A percentile compares a stretch with the other conserved stretches of the same genome.
phyloP scores from a whole-genome alignment of 2,329 filamentous ascomycete species.

The Macrophomina tecta region DNA sequence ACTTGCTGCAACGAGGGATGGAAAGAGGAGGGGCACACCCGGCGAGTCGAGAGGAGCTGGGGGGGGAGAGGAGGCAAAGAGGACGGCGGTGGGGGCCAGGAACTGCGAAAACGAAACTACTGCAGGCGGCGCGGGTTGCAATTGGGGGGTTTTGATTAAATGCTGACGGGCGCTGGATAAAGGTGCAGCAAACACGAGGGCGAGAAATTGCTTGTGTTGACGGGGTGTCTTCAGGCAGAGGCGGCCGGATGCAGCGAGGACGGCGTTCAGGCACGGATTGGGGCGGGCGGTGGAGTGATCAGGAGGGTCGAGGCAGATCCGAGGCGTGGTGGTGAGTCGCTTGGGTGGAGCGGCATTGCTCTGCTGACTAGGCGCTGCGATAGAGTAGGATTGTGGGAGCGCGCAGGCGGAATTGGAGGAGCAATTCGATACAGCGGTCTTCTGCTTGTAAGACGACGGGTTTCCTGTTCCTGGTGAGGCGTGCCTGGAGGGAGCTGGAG shows the following conservation, averaged over 20 bases:
- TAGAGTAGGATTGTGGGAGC: background rate
- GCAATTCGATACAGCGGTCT: background rate
- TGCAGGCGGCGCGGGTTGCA: background rate
- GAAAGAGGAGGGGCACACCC: too few species aligned
- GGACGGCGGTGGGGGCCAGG: background rate
- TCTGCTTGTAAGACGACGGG: background rate
- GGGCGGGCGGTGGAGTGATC: constrained; percentile 6
- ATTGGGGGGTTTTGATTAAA: constrained; percentile 12
- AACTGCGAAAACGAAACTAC: background rate
- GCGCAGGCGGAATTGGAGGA: background rate
- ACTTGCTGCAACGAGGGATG: background rate
- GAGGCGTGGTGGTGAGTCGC: background rate
- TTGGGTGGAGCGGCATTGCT: too few species aligned
- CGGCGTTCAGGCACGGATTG: background rate
- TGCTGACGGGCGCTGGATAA: constrained; percentile 24
- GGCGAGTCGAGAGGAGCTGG: too few species aligned
- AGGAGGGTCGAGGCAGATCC: background rate
- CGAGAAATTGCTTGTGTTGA: constrained; percentile 17
- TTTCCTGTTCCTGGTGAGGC: background rate
- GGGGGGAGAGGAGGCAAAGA: background rate
- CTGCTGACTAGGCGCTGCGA: too few species aligned
- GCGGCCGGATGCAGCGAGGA: background rate
- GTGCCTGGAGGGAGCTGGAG: background rate
- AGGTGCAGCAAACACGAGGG: constrained; percentile 11
- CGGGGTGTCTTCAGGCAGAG: background rate